Evolutionary conservation across 176 grass and related monocot species (phyloP), one percentile per base, ranked within the genome.

Genomic region (Cenchrus americanus): DNA sequence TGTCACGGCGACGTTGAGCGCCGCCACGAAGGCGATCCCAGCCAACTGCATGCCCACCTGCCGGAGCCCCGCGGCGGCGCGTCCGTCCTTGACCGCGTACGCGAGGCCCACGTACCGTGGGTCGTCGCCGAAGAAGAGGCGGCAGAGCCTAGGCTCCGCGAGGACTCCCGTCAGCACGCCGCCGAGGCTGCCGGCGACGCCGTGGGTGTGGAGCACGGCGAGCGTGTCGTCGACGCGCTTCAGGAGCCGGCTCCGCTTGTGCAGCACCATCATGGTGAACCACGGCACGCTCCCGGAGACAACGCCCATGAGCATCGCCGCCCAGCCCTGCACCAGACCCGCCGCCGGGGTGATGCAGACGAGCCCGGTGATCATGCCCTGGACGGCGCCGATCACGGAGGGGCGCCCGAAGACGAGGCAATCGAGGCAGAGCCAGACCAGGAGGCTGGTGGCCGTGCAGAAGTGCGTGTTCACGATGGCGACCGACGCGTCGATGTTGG

Each of bases 361-460:
- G 32, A 97, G 94, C 22, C 91, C 94, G 14, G 94, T 97, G 67
- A 94, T 97, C 94, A 97, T 97, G 69, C 94, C 94, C 76, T 97
- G 91, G 2, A 97, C 91, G 12, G 94, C 94, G 51, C 94, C 94
- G 82, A 97, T 90, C 7, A 97, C 94, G n/a, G 91, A 93, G 63
- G 86, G 88, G 12, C 89, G 92, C 14, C 82, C 70, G 41, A 97
- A 90, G 61, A 76, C 43, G 66, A 86, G 1, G 17, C 70, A 81
- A 84, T 97, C 91, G 41, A 97, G 91, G 83, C 79, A 81, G 52
- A 94, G 87, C 91, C 94, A 97, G 24, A 86, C 76, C 3, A 97
- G 75, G 10, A 94, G 83, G 87, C 91, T 92, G 10, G 91, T 94
- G 30, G 94, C 91, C 8, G 94, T 90, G 91, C 94, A 97, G 19